Evolutionary conservation across 345 rosid genomes (phyloP).

Genomic region (Salix brachista): DNA sequence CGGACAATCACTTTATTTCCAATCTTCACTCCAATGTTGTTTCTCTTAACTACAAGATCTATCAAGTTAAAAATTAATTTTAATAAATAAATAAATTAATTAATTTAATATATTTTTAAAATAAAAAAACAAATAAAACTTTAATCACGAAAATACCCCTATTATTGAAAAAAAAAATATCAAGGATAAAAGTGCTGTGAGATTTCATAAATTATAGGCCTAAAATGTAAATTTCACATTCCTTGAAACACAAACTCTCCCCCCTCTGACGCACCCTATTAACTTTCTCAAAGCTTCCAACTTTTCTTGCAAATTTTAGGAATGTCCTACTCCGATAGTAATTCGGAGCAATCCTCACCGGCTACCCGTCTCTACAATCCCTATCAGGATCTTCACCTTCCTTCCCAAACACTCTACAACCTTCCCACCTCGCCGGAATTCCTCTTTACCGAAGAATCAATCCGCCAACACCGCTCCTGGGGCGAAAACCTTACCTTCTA

Average conservation of each 20-base stretch:
- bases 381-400: slow-evolving; percentile 63
- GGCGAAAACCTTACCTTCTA: slow-evolving; percentile 95
- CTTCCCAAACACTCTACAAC: slow-evolving; percentile 59
- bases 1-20: too few relatives aligned
- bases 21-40: too few relatives aligned
- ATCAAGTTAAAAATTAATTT: too few relatives aligned
- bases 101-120: too few relatives aligned
- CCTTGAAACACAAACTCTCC: not conserved
- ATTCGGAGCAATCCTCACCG: slow-evolving; percentile 32
- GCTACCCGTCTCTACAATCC: slow-evolving; percentile 79
- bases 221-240: not conserved
- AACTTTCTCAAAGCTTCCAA: not conserved
- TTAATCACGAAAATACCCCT: too few relatives aligned
- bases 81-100: too few relatives aligned
- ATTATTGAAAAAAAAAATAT: too few relatives aligned
- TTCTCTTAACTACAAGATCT: too few relatives aligned
- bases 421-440: slow-evolving; percentile 90
- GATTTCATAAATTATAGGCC: too few relatives aligned
- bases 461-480: slow-evolving; percentile 90
- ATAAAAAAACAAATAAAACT: too few relatives aligned
- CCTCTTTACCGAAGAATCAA: slow-evolving; percentile 85
- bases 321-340: slow-evolving; percentile 35
- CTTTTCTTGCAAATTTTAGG: not conserved
- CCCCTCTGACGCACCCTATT: not conserved
- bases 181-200: too few relatives aligned